Base-by-base conservation (phyloP, 306 rosid species). In the Medicago arabica region DNA sequence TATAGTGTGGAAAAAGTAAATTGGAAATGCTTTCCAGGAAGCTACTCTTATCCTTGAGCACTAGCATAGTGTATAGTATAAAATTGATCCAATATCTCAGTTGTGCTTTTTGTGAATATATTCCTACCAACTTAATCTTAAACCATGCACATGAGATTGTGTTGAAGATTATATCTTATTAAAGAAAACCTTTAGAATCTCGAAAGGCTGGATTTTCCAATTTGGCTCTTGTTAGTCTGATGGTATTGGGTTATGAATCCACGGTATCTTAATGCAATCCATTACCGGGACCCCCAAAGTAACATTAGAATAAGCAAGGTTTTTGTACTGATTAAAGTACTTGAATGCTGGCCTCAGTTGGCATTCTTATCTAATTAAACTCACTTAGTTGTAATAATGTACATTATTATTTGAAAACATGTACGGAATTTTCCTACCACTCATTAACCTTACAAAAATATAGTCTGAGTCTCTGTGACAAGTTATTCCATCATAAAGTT, bases 181-280 rank as follows among this genome's bases (percentile, higher is more conserved):
- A 80, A 80, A 79, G 5, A 79, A 71, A 38, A 78, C 77, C 67
- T 63, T 77, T 2, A 75, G 80, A 81, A 74, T 78, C 78, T 86
- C 38, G 41, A 85, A 84, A 72, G 77, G 89, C 72, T 74, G 23
- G 81, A 85, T 81, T 69, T 75, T 53, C 78, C 25, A 71, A 59
- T 81, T 64, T 69, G 84, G 78, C 84, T 75, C 81, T 60, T 75
- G 53, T 75, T 44, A 69, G 72, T 64, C 25, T 51, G 6, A 7
- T 16, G 39, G 69, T 66, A 57, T 67, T 59, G 69, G 69, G 41
- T 67, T 57, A 66, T 39, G 39, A 41, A 63, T 53, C 67, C 76
- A 43, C 7, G 41, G 77, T 63, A 63, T 50, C 83, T 39, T 54
- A 17, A 19, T 0, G 28, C 25, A 2, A 54, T 54, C 28, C 2